Conservation (phyloP, 176 grass and related monocot species). For the Poa annua region DNA sequence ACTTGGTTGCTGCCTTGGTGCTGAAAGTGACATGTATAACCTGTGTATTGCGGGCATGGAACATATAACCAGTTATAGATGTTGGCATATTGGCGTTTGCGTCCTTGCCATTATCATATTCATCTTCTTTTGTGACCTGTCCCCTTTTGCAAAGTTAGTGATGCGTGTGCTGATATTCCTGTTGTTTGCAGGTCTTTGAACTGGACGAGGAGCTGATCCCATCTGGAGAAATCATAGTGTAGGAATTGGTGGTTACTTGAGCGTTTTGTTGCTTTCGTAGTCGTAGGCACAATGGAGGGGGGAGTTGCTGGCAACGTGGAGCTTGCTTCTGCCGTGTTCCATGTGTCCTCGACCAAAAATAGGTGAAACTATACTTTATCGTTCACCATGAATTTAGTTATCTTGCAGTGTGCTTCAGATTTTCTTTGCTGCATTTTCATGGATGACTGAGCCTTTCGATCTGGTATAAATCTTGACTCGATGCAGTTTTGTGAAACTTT, state of each 20-base stretch:
- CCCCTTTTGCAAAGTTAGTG: constrained; percentile 27
- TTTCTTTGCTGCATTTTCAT: not conserved
- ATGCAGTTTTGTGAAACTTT: not conserved
- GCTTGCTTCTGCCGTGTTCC: constrained; percentile 88
- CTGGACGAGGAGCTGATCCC: constrained; percentile 13
- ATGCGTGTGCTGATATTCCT: constrained; percentile 1
- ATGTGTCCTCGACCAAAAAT: constrained; percentile 57
- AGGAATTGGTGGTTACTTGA: not conserved
- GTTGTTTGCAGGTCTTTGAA: constrained; percentile 51
- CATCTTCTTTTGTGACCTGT: not conserved
- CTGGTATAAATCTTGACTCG: not conserved
- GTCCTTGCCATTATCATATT: not conserved
- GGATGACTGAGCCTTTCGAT: constrained; percentile 11
- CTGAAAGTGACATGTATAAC: not conserved
- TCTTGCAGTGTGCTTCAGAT: not conserved
- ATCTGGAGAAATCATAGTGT: constrained; percentile 20
- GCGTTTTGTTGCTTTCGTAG: not conserved
- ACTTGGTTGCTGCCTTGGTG: not conserved
- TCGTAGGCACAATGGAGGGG: constrained; percentile 56
- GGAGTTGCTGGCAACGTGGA: constrained; percentile 41
- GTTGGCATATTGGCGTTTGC: not conserved
- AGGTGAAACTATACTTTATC: constrained; percentile 55
- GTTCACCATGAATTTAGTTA: constrained; percentile 24
- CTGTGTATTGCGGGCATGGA: not conserved
- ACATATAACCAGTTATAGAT: not conserved